phyloP scores from a whole-genome alignment of 2,329 filamentous ascomycete genomes.

The Xylariaceae sp. region DNA sequence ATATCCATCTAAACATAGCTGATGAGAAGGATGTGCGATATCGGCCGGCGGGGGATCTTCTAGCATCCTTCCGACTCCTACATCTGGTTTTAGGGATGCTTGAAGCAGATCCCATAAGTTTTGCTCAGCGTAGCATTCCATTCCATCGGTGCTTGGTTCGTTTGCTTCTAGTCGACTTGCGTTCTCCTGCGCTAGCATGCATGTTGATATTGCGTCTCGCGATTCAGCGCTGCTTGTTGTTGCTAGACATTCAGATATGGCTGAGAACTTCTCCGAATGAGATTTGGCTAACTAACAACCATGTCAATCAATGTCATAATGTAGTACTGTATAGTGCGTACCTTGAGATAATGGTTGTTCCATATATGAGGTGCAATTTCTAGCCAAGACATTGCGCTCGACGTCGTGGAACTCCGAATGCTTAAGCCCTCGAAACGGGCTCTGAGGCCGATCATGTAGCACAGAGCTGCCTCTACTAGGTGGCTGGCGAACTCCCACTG shows the following conservation, averaged over 20 bases:
- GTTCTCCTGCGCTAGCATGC: no score
- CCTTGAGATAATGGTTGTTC: conserved; percentile 18
- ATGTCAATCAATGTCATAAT: not conserved
- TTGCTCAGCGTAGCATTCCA: conserved; percentile 13
- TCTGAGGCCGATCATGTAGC: conserved; percentile 11
- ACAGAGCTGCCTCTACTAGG: conserved; percentile 12
- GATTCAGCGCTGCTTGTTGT: conserved; percentile 21
- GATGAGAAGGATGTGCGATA: not conserved
- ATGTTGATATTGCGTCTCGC: not conserved
- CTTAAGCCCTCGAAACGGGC: conserved; percentile 3
- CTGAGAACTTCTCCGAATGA: conserved; percentile 22
- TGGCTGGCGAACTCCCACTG: conserved; percentile 7
- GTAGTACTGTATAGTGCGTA: not conserved
- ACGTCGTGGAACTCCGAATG: not conserved
- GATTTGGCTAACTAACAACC: conserved; percentile 15
- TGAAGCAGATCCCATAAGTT: conserved; percentile 26
- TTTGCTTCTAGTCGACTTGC: not conserved
- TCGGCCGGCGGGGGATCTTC: not conserved
- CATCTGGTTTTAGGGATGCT: conserved; percentile 19
- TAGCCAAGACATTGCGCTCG: conserved; percentile 11
- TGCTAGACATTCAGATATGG: conserved; percentile 25
- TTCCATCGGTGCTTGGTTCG: not conserved
- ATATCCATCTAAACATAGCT: no score
- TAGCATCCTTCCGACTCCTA: conserved; percentile 5
- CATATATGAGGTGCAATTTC: conserved; percentile 19